Evolutionary conservation across 108 stramenopile genomes (phyloP).

Genomic region (Skeletonema costatum): DNA sequence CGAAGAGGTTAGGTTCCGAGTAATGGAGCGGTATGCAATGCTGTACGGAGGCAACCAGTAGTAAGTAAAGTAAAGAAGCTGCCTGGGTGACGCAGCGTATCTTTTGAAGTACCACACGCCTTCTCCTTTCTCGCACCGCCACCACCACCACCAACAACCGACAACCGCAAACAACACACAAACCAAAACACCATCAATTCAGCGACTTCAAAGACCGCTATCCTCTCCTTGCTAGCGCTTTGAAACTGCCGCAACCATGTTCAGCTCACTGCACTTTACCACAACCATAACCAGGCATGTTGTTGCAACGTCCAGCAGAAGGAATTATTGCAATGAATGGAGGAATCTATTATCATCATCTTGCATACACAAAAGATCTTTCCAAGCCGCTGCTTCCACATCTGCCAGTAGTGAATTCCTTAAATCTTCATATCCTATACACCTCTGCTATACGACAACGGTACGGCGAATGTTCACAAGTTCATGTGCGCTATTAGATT

Average conservation of each 20-base stretch:
- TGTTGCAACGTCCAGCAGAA: not conserved
- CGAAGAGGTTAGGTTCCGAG: slow-evolving; percentile 23
- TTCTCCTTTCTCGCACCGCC: too few relatives aligned
- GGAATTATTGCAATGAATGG: not conserved
- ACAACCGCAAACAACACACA: too few relatives aligned
- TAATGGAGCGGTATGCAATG: slow-evolving; percentile 35
- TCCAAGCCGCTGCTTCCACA: not conserved
- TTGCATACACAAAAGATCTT: not conserved
- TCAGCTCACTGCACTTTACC: not conserved
- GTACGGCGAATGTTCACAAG: not conserved
- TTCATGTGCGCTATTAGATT: not conserved
- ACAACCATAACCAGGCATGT: not conserved
- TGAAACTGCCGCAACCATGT: not conserved
- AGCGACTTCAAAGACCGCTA: too few relatives aligned
- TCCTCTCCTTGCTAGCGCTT: too few relatives aligned
- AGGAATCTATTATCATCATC: not conserved
- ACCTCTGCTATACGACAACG: not conserved
- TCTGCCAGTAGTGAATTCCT: not conserved
- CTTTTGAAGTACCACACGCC: too few relatives aligned
- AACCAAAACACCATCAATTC: too few relatives aligned
- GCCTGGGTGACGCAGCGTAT: too few relatives aligned
- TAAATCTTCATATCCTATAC: not conserved
- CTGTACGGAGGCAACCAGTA: slow-evolving; percentile 10
- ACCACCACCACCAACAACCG: too few relatives aligned
- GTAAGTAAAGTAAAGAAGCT: too few relatives aligned